Base-by-base conservation (phyloP, 257 asterid species). In the Gentiana straminea region DNA sequence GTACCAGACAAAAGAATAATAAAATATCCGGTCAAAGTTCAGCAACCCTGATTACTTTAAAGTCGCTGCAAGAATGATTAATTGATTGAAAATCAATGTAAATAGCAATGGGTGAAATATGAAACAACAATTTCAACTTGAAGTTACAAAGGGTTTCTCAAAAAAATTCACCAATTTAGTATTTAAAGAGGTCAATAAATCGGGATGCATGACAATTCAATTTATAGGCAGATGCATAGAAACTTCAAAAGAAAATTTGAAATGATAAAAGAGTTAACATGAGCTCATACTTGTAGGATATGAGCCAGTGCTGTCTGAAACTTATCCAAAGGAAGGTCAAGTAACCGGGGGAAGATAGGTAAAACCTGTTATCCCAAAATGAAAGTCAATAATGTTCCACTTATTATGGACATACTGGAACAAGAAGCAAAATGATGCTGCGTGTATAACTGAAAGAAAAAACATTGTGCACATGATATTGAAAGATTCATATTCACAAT, bases 271-370 rank as follows among this genome's bases (percentile, higher is more conserved):
- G 9, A 41, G 46, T 41, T 41, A 35, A 62, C 55, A 53, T 60
- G 33, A 54, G 62, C 55, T 32, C 61, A 55, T 63, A 85, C 99
- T 95, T 88, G 95, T 60, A 92, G 77, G 68, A 88, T 83, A 78
- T 86, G 95, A 74, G 95, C 99, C 63, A 92, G 79, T 45, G 99
- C 99, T 57, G 73, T 77, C 84, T 92, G 99, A 76, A 92, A 88
- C 83, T 88, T 85, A 68, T 83, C 84, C 75, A 78, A 68, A 11
- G 97, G 95, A 64, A 92, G 97, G 74, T 84, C 81, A 54, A 88
- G 88, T 59, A 92, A 94, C 74, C 73, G 88, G 58, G 98, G 97
- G 55, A 92, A 87, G 61, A 92, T 78, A 43, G 94, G 94, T 62
- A 92, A 70, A 61, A 92, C 99, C 99, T 92, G 84, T 64, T 63